These are phyloP conservation scores for Lecanoromycetidae sp. DNA, from an alignment of 2,329 filamentous ascomycete species.

Conservation along the genomic window DNA sequence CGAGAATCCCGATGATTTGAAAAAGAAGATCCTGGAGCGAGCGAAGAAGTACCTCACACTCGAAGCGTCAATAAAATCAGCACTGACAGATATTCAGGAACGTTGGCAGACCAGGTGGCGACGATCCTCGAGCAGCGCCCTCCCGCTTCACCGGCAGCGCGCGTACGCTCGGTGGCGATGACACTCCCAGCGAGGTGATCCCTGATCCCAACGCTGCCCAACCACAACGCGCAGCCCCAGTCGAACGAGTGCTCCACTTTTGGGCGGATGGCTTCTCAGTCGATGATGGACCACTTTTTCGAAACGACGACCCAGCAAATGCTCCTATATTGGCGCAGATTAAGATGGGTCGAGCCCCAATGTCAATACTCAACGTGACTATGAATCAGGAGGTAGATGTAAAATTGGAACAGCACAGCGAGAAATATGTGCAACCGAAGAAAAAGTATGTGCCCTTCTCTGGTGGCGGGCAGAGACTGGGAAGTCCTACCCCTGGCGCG, in stretches of 20 bases:
- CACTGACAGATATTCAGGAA: conserved; percentile 19
- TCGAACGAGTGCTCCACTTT: conserved; percentile 49
- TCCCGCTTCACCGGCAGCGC: conserved; percentile 48
- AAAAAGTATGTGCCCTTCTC: conserved; percentile 52
- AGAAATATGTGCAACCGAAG: conserved; percentile 52
- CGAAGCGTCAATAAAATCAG: conserved; percentile 3
- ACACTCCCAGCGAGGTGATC: conserved; percentile 46
- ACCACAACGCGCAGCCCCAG: conserved; percentile 36
- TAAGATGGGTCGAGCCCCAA: conserved; percentile 49
- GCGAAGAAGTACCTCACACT: conserved; percentile 23
- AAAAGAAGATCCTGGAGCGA: conserved; percentile 39
- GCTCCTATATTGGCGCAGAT: conserved; percentile 50
- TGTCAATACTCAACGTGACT: conserved; percentile 51
- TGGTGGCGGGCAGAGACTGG: conserved; percentile 48
- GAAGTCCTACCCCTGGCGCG: conserved; percentile 48
- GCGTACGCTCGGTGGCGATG: conserved; percentile 54
- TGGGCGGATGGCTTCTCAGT: conserved; percentile 56
- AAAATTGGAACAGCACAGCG: conserved; percentile 44
- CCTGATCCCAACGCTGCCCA: conserved; percentile 37
- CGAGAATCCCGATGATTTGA: conserved; percentile 48
- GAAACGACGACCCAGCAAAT: conserved; percentile 51
- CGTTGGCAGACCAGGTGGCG: conserved; percentile 22
- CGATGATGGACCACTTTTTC: conserved; percentile 51
- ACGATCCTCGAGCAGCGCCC: conserved; percentile 32
- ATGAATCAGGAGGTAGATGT: conserved; percentile 54